Conservation (phyloP, 1,284 basidiomycete species). For the Cerioporus squamosus region DNA sequence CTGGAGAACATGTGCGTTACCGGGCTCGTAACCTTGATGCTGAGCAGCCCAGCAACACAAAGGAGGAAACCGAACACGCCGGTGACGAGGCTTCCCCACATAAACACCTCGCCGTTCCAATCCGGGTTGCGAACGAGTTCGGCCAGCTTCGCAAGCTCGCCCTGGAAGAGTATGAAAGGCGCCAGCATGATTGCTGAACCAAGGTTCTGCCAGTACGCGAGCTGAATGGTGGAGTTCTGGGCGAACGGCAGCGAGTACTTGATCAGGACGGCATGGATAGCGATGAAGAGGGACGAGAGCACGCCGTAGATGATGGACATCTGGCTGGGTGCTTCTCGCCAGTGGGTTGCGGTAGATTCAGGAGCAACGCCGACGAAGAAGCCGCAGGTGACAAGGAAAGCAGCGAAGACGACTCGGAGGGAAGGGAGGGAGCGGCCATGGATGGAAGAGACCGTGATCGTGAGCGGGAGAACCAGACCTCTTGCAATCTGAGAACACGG, state of each 20-base stretch:
- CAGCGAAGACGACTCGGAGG: conserved; percentile 53
- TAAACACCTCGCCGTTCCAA: conserved; percentile 59
- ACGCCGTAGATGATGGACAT: conserved; percentile 69
- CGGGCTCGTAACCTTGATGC: conserved; percentile 75
- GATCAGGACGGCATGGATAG: conserved; percentile 74
- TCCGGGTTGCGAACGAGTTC: conserved; percentile 40
- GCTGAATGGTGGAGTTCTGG: conserved; percentile 69
- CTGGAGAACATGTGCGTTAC: conserved; percentile 80
- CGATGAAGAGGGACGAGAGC: conserved; percentile 73
- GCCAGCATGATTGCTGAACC: conserved; percentile 66
- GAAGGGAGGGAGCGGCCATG: conserved; percentile 54
- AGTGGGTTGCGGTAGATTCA: conserved; percentile 31
- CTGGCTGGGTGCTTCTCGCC: conserved; percentile 49
- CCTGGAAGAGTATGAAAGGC: conserved; percentile 62
- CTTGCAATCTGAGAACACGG: conserved; percentile 65
- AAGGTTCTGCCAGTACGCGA: conserved; percentile 78
- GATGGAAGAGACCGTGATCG: conserved; percentile 63
- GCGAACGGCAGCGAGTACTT: conserved; percentile 70
- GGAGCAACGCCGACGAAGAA: conserved; percentile 70
- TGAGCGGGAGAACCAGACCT: conserved; percentile 78
- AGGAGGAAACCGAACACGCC: conserved; percentile 77
- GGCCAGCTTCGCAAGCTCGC: conserved; percentile 51
- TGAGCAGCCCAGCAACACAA: conserved; percentile 69
- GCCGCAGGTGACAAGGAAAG: conserved; percentile 59
- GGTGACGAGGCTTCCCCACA: conserved; percentile 67